Evolutionary conservation across 202 grass and related monocot species (phyloP).

Genomic region (Cymbopogon flexuosus): DNA sequence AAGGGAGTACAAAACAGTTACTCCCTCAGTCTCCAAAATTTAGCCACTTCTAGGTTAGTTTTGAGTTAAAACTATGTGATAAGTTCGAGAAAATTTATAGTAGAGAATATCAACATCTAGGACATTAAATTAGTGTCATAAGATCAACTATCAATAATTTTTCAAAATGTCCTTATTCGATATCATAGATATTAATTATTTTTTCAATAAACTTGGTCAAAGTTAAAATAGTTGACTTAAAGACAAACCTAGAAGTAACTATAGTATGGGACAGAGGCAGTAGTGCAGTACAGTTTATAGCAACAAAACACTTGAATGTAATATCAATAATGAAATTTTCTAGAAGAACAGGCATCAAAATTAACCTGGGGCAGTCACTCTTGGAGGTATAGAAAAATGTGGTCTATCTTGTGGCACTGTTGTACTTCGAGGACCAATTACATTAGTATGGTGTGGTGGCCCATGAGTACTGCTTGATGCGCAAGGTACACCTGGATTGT

Average conservation of each 20-base stretch:
- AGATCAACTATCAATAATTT: background rate
- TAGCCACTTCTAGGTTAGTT: background rate
- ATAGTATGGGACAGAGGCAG: background rate
- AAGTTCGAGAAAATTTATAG: background rate
- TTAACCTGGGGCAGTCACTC: slow-evolving; percentile 48
- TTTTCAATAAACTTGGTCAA: background rate
- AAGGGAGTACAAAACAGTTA: background rate
- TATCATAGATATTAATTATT: background rate
- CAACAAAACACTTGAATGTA: background rate
- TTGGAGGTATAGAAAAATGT: slow-evolving; percentile 40
- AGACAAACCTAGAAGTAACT: background rate
- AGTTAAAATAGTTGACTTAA: background rate
- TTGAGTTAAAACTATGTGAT: background rate
- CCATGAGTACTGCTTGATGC: slow-evolving; percentile 45
- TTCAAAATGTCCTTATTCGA: background rate
- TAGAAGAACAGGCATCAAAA: slow-evolving; percentile 20
- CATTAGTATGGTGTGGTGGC: slow-evolving; percentile 47
- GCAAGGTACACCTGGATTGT: slow-evolving; percentile 41
- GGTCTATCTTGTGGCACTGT: slow-evolving; percentile 31
- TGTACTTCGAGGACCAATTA: slow-evolving; percentile 35
- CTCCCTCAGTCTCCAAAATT: background rate
- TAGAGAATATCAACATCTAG: background rate
- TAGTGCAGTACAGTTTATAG: background rate
- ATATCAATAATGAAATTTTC: background rate
- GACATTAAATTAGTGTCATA: background rate